A percentile compares a stretch with the other conserved stretches of the same genome.
phyloP scores from a whole-genome alignment of 352 stramenopile genomes.

The Blastocystis sp. region DNA sequence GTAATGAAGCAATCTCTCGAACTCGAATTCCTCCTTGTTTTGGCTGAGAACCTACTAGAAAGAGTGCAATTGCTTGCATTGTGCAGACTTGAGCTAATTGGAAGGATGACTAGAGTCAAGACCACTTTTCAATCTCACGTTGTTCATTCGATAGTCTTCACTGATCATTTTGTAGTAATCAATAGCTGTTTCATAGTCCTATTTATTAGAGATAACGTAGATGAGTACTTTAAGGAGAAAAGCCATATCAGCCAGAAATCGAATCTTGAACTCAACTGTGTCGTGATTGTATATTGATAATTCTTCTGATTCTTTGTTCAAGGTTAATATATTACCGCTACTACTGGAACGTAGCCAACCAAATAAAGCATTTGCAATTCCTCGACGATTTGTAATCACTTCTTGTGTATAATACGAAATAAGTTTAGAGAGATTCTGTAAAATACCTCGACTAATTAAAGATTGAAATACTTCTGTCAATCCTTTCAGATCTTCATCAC shows the following conservation, averaged over 20 bases:
- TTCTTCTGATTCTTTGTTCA: conserved; percentile 2
- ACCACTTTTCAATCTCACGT: not conserved
- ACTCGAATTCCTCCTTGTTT: not conserved
- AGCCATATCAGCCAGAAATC: conserved; percentile 46
- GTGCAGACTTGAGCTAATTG: not conserved
- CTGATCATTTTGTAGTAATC: conserved; percentile 43
- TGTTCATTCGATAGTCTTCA: conserved; percentile 19
- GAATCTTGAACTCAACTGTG: conserved; percentile 57
- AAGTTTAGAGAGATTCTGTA: conserved; percentile 11
- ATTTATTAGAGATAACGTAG: not conserved
- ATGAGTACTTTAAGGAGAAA: conserved; percentile 23
- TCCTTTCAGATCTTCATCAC: not conserved
- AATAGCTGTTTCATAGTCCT: conserved; percentile 36
- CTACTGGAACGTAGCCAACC: conserved; percentile 22
- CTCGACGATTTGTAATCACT: conserved; percentile 29
- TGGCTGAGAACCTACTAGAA: not conserved
- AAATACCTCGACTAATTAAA: not conserved
- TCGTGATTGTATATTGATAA: not conserved
- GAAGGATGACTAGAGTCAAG: conserved; percentile 4
- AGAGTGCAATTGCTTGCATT: not conserved
- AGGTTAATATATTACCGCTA: conserved; percentile 4
- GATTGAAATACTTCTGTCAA: not conserved
- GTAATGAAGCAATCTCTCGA: conserved; percentile 3
- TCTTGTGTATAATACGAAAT: conserved; percentile 13
- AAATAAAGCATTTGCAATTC: conserved; percentile 24